Base-by-base conservation (phyloP, 1,284 basidiomycete genomes). In the Heterobasidion parviporum region DNA sequence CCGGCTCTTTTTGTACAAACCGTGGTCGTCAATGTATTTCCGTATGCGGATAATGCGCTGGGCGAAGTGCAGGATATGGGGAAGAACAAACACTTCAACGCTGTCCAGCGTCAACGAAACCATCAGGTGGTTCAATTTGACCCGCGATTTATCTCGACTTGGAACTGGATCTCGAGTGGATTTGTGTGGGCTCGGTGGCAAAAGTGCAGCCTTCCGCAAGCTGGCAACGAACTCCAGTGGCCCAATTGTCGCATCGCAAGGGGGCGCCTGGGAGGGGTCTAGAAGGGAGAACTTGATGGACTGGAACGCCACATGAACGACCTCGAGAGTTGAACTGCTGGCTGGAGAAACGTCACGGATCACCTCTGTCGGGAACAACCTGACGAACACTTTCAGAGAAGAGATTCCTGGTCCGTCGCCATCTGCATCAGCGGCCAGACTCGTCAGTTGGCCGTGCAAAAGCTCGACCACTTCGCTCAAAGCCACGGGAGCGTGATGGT, bases 1-100 rank as follows among this genome's bases (percentile, higher is more conserved):
- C 10, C 7, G 3, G 8, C 6, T 6, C 38, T 41, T 41, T n/a
- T 41, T 41, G 7, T 10, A 12, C n/a, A n/a, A n/a, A 12, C 10
- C 10, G 47, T 55, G 16, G 26, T 47, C n/a, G 55, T 53, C 36
- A 44, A 55, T 9, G 36, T 52, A 45, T 54, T 54, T 35, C 44
- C 71, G 73, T 16, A 82, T 74, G 18, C 80, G 81, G 16, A 88
- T 69, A 36, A 79, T 62, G 57, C 79, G 73, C 65, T 82, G 83
- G 6, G 79, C 75, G 61, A 89, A 86, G 41, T 74, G 69, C 64
- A 89, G 79, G 20, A 87, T 70, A 58, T 80, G 79, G 12, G 87
- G 86, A 36, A 74, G 78, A 8, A 87, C 70, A 12, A 67, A 70
- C 50, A 84, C 62, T n/a, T 72, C 70, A 32, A 81, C 58, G 38